These are phyloP conservation scores for Peterozyma toletana DNA, from an alignment of 805 yeast genomes.

Conservation along the genomic window DNA sequence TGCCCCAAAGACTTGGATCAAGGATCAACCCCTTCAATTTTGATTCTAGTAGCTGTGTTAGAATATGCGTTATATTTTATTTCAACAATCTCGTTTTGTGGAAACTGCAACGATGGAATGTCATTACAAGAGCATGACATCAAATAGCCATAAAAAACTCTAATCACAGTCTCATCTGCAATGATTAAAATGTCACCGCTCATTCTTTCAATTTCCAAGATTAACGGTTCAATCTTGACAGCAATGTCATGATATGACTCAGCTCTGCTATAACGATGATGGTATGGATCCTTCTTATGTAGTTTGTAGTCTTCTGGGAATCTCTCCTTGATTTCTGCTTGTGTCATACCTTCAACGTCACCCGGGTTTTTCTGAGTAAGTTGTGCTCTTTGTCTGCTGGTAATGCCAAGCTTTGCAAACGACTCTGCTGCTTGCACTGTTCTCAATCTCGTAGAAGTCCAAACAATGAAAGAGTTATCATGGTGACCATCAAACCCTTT, in stretches of 20 bases:
- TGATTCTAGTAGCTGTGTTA: constrained; percentile 54
- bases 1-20: background rate
- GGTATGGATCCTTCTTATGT: constrained; percentile 76
- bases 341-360: constrained; percentile 62
- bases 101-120: constrained; percentile 73
- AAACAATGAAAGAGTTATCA: constrained; percentile 67
- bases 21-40: constrained; percentile 23
- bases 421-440: constrained; percentile 73
- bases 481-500: constrained; percentile 47
- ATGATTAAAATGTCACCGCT: constrained; percentile 81
- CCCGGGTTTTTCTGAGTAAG: constrained; percentile 89
- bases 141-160: constrained; percentile 88
- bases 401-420: constrained; percentile 56
- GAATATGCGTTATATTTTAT: constrained; percentile 82
- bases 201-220: constrained; percentile 90
- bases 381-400: constrained; percentile 71
- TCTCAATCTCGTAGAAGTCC: constrained; percentile 89
- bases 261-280: constrained; percentile 84
- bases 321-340: constrained; percentile 46
- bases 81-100: constrained; percentile 79
- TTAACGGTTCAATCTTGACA: constrained; percentile 84
- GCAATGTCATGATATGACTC: constrained; percentile 97
- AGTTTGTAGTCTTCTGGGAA: constrained; percentile 68
- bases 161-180: constrained; percentile 86
- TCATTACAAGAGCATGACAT: constrained; percentile 88